Evolutionary conservation across 805 yeast species (phyloP).

Genomic region (Schizosaccharomyces lindneri): DNA sequence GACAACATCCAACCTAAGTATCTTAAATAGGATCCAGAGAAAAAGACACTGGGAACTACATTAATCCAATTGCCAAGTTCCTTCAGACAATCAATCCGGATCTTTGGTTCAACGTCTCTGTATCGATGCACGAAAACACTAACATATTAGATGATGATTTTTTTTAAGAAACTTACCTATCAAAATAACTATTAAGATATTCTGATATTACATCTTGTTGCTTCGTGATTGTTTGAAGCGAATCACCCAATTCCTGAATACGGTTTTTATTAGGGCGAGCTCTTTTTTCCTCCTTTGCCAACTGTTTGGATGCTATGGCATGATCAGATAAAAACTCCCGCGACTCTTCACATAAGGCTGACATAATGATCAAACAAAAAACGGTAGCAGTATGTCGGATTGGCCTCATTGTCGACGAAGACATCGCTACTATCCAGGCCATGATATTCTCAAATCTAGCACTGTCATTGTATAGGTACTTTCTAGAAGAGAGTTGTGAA

Average conservation of each 20-base stretch:
- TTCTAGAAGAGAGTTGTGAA: constrained; percentile 28
- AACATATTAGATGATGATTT: constrained; percentile 20
- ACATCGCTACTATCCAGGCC: constrained; percentile 53
- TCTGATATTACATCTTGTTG: constrained; percentile 31
- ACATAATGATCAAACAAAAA: constrained; percentile 33
- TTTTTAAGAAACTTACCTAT: not conserved
- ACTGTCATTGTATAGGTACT: constrained; percentile 21
- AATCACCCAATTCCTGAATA: constrained; percentile 16
- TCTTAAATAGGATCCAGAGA: constrained; percentile 43
- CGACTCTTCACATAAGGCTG: constrained; percentile 29
- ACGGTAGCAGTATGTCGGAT: constrained; percentile 44
- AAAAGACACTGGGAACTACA: constrained; percentile 42
- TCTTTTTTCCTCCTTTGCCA: constrained; percentile 14
- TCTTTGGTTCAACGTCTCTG: constrained; percentile 49
- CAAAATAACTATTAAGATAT: constrained; percentile 27
- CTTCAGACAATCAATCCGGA: constrained; percentile 44
- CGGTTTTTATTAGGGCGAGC: constrained; percentile 13
- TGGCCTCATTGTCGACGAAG: constrained; percentile 45
- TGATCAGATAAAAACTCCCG: constrained; percentile 16
- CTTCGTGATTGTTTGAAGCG: constrained; percentile 22
- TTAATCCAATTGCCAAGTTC: constrained; percentile 49
- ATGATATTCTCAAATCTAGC: constrained; percentile 28
- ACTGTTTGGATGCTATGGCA: constrained; percentile 18
- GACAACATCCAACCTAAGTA: constrained; percentile 68
- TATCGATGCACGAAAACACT: constrained; percentile 51